Percentiles rank a stretch among this genome's conserved stretches.
Conservation (phyloP, 768 basidiomycete species). For the Suillus lakei region DNA sequence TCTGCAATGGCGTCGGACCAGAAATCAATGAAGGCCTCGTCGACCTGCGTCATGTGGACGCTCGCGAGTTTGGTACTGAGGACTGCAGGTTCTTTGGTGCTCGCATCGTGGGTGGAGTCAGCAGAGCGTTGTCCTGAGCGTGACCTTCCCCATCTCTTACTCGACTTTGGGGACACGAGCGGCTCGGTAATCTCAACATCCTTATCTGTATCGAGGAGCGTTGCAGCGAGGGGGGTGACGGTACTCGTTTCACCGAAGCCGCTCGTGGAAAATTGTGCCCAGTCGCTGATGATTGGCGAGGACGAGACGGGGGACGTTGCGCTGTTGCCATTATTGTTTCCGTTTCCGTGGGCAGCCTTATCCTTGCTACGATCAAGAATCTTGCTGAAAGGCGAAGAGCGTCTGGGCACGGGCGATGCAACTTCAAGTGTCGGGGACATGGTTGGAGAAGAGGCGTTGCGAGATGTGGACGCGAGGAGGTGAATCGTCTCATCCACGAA, state of each 20-base stretch:
- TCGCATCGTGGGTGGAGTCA: conserved; percentile 19
- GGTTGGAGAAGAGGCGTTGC: conserved; percentile 36
- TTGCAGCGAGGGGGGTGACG: conserved; percentile 50
- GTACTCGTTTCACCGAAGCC: conserved; percentile 57
- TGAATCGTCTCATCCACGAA: conserved; percentile 73
- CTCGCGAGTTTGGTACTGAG: conserved; percentile 46
- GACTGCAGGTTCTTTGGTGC: conserved; percentile 17
- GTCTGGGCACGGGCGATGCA: conserved; percentile 42
- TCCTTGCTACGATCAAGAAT: conserved; percentile 27
- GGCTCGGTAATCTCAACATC: conserved; percentile 62
- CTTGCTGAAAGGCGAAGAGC: conserved; percentile 36
- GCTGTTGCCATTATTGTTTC: conserved; percentile 20
- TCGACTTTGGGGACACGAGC: conserved; percentile 36
- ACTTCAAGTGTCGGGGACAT: conserved; percentile 32
- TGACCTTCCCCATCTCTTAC: conserved; percentile 37
- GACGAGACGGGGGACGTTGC: conserved; percentile 34
- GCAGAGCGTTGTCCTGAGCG: conserved; percentile 26
- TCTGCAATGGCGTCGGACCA: conserved; percentile 79
- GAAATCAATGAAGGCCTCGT: conserved; percentile 85
- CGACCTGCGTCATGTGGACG: conserved; percentile 55
- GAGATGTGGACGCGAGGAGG: conserved; percentile 53
- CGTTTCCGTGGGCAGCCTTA: conserved; percentile 11
- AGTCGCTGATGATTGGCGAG: conserved; percentile 48
- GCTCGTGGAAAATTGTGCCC: conserved; percentile 68
- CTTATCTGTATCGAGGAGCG: conserved; percentile 62